These are phyloP conservation scores for Morella rubra DNA, from an alignment of 306 rosid species.

Conservation along the genomic window DNA sequence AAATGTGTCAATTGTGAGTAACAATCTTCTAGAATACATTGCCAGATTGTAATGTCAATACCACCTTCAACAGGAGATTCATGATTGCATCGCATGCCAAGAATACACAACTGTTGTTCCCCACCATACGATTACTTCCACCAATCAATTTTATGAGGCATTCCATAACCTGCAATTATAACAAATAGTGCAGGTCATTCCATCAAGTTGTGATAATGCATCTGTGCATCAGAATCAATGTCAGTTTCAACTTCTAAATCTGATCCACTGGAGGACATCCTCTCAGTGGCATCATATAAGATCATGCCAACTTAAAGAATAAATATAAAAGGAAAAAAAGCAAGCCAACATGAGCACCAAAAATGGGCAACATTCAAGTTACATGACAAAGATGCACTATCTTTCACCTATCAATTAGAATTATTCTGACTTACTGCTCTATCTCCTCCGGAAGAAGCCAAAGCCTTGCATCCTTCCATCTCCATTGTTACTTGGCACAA, in stretches of 20 bases:
- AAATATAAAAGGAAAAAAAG: neutral
- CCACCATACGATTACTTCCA: constrained; percentile 35
- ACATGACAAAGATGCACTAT: neutral
- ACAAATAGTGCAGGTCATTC: neutral
- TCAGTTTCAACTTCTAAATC: neutral
- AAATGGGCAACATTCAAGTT: neutral
- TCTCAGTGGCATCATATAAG: neutral
- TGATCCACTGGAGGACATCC: neutral
- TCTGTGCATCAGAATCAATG: neutral
- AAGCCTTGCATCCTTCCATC: constrained; percentile 66
- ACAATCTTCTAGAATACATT: constrained; percentile 19
- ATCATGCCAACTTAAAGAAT: neutral
- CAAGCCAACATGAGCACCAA: constrained; percentile 11
- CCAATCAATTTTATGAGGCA: constrained; percentile 67
- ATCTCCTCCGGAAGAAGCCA: constrained; percentile 69
- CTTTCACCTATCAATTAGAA: neutral
- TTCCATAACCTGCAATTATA: constrained; percentile 64
- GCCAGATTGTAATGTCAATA: constrained; percentile 18
- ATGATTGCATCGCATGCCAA: constrained; percentile 85
- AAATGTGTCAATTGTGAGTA: constrained; percentile 20
- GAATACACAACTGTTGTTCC: constrained; percentile 58
- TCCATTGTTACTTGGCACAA: constrained; percentile 80
- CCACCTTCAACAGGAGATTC: constrained; percentile 84
- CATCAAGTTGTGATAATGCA: neutral
- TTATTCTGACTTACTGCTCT: constrained; percentile 57